Base-by-base conservation (phyloP, 805 yeast species). In the Candida insectalens region DNA sequence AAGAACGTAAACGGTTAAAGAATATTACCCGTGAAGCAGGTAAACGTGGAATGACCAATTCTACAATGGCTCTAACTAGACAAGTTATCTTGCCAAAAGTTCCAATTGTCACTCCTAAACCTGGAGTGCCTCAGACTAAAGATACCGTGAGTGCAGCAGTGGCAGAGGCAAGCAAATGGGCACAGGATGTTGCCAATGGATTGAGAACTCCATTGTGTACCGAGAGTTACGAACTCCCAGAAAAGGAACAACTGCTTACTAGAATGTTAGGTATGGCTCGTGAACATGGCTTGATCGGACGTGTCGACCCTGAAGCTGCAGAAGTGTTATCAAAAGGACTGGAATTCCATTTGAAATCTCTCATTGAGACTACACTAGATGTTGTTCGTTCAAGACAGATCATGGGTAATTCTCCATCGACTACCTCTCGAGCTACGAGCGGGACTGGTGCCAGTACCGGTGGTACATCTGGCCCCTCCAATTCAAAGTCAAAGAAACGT, bases 131-230 rank as follows among this genome's bases (percentile, higher is more conserved):
- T 7, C 35, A 27, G 25, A 19, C 30, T 8, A 32, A 32, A 13
- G 30, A 32, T 15, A 26, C 8, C n/a, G 17, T 26, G n/a, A 15
- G 17, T n/a, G 35, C 30, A 9, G 26, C 35, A 21, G 23, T 45
- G 10, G 56, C 50, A 13, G 73, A 71, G 44, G 69, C 83, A 22
- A 69, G 77, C 20, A 80, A 80, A 45, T 87, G 96, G 89, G 84
- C 94, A 16, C 95, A 88, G 54, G 97, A 92, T 50, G 83, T 92
- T 13, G 69, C 80, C 35, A 87, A 80, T 48, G 94, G 92, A 3
- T 71, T 84, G 36, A 85, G 83, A 44, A 73, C 92, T 2, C 89
- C 92, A 4, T 63, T 88, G 23, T 71, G 89, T 2, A 63, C 83
- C 1, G 95, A 89, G 44, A 65, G 73, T 25, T 83, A 67, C 51